phyloP scores from a whole-genome alignment of 2,329 filamentous ascomycete genomes.

The Fusarium beomiforme region DNA sequence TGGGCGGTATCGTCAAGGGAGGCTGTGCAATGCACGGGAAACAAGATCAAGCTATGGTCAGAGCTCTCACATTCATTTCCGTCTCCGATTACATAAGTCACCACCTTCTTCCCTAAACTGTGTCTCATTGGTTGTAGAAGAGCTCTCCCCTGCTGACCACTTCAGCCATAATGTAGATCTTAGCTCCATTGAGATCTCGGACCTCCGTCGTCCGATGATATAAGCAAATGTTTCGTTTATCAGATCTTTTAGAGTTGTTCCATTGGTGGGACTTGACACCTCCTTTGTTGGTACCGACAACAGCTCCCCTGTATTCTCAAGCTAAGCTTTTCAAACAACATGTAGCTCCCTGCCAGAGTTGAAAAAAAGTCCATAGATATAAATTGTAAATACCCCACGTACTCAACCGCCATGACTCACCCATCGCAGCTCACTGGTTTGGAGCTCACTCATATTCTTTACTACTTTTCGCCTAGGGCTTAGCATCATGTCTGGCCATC shows the following conservation, averaged over 20 bases:
- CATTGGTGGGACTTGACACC: not conserved
- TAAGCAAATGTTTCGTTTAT: not conserved
- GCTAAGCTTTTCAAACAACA: not conserved
- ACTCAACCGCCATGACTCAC: conserved; percentile 16
- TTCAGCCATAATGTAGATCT: not conserved
- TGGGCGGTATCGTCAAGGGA: not conserved
- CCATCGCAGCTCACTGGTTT: conserved; percentile 25
- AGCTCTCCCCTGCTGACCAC: not conserved
- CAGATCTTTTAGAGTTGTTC: not conserved
- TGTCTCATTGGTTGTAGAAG: fast-evolving
- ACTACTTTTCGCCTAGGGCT: not conserved
- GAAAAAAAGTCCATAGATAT: conserved; percentile 2
- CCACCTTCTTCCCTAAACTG: fast-evolving
- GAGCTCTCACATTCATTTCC: not conserved
- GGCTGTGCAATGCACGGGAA: not conserved
- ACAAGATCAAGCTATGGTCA: not conserved
- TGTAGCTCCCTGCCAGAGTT: not conserved
- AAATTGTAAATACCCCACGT: conserved; percentile 20
- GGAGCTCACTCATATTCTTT: not conserved
- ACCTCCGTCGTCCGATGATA: not conserved
- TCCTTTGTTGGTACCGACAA: not conserved
- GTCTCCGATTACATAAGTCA: not conserved
- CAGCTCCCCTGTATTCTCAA: not conserved
- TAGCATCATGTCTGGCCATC: conserved; percentile 24
- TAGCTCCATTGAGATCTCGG: not conserved